Evolutionary conservation across 176 grass and related monocot species (phyloP).

Genomic region (Panicum miliaceum): DNA sequence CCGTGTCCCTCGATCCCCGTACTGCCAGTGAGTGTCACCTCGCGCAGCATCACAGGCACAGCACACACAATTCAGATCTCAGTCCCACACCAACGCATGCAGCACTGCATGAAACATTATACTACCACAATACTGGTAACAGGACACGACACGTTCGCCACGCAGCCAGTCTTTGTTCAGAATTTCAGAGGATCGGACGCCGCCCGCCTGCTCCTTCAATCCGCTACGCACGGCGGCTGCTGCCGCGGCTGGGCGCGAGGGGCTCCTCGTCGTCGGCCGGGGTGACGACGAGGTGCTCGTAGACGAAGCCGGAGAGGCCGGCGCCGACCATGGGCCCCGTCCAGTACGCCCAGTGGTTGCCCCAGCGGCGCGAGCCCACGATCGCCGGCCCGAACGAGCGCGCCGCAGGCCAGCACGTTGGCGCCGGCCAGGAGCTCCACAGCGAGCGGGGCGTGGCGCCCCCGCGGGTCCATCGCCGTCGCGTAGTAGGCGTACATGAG

Average conservation of each 20-base stretch:
- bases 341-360: conserved; percentile 51
- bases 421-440: conserved; percentile 43
- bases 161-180: no score
- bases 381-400: conserved; percentile 39
- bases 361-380: conserved; percentile 38
- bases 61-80: no score
- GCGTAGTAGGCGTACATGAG: conserved; percentile 50
- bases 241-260: not conserved
- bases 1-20: no score
- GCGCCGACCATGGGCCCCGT: conserved; percentile 41
- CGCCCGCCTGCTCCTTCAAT: not conserved
- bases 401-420: conserved; percentile 53
- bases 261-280: not conserved
- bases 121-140: no score
- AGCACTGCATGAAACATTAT: no score
- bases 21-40: no score
- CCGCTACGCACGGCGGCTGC: not conserved
- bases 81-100: no score
- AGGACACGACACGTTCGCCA: no score
- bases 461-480: conserved; percentile 9
- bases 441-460: conserved; percentile 14
- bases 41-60: no score
- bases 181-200: no score
- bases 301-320: conserved; percentile 36
- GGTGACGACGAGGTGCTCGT: conserved; percentile 40